A percentile compares a stretch with the other conserved stretches of the same genome.
phyloP scores from a whole-genome alignment of 768 basidiomycete species.

The Tricholoma saponaceum region DNA sequence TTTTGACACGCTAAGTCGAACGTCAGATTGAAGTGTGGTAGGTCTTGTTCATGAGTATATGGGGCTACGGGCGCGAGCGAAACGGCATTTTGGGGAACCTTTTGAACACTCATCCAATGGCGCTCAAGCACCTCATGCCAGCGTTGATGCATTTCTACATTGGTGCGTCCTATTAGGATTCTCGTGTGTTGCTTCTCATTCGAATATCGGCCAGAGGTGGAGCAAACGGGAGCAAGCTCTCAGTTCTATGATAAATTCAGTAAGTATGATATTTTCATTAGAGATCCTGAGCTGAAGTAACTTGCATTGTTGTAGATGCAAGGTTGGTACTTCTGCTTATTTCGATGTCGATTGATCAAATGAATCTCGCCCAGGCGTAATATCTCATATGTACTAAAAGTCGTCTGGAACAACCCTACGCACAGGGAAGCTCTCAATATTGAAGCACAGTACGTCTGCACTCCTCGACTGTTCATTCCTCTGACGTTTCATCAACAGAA shows the following conservation, averaged over 20 bases:
- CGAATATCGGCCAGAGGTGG: constrained; percentile 65
- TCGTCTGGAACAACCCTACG: constrained; percentile 86
- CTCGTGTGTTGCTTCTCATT: background rate
- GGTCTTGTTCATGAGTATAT: constrained; percentile 72
- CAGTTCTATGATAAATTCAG: constrained; percentile 99
- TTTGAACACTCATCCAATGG: constrained; percentile 82
- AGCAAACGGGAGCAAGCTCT: constrained; percentile 94
- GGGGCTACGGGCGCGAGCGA: constrained; percentile 61
- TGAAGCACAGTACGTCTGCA: constrained; percentile 61
- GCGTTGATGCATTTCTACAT: constrained; percentile 94
- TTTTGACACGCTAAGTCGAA: background rate
- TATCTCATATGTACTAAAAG: constrained; percentile 83
- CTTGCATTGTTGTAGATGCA: constrained; percentile 38
- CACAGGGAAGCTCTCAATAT: constrained; percentile 84
- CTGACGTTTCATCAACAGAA: constrained; percentile 36
- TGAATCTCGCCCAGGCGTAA: constrained; percentile 52
- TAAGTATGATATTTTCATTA: constrained; percentile 34
- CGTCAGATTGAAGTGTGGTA: constrained; percentile 22
- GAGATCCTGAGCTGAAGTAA: constrained; percentile 4
- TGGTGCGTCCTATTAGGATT: constrained; percentile 42
- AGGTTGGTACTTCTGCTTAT: constrained; percentile 30
- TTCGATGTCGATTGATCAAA: background rate
- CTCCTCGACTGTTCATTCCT: background rate
- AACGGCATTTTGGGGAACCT: constrained; percentile 75
- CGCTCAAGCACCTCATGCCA: constrained; percentile 85